A percentile compares a stretch with the other conserved stretches of the same genome.
phyloP scores from a whole-genome alignment of 2,329 filamentous ascomycete genomes.

The Cadophora sp. region DNA sequence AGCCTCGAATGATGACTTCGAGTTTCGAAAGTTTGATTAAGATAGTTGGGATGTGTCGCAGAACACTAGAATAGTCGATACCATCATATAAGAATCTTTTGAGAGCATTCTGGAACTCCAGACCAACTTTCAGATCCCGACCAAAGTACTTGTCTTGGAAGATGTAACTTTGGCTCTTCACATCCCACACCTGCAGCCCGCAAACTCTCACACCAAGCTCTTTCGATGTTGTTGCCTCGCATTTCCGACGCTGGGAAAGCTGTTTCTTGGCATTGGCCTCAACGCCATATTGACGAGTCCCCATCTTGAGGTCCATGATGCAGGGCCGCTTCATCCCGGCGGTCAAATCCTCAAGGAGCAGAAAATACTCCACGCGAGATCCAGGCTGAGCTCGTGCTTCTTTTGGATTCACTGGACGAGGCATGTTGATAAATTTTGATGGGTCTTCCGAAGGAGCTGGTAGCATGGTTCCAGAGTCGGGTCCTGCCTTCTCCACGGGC shows the following conservation, averaged over 20 bases:
- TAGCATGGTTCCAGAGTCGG: not conserved
- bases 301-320: slow-evolving; percentile 98
- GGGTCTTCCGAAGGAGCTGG: slow-evolving; percentile 20
- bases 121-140: slow-evolving; percentile 82
- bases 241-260: slow-evolving; percentile 91
- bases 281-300: slow-evolving; percentile 93
- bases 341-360: slow-evolving; percentile 92
- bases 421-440: slow-evolving; percentile 47
- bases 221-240: slow-evolving; percentile 87
- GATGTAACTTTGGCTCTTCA: slow-evolving; percentile 80
- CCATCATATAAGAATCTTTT: slow-evolving; percentile 93
- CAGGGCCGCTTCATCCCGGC: slow-evolving; percentile 96
- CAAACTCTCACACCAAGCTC: slow-evolving; percentile 93
- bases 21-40: slow-evolving; percentile 83
- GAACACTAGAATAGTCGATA: slow-evolving; percentile 77
- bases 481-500: not conserved
- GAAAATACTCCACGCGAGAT: slow-evolving; percentile 85
- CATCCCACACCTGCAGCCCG: slow-evolving; percentile 96
- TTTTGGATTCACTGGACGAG: slow-evolving; percentile 75
- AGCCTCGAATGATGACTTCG: slow-evolving; percentile 79
- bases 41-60: slow-evolving; percentile 86
- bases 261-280: slow-evolving; percentile 93
- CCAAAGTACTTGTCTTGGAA: slow-evolving; percentile 99
- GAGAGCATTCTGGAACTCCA: slow-evolving; percentile 87
- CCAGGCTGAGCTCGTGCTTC: slow-evolving; percentile 71